Percentiles rank a stretch among this genome's conserved stretches.
phyloP scores from a whole-genome alignment of 2,329 filamentous ascomycete species.

The Verticillium tricorpus region DNA sequence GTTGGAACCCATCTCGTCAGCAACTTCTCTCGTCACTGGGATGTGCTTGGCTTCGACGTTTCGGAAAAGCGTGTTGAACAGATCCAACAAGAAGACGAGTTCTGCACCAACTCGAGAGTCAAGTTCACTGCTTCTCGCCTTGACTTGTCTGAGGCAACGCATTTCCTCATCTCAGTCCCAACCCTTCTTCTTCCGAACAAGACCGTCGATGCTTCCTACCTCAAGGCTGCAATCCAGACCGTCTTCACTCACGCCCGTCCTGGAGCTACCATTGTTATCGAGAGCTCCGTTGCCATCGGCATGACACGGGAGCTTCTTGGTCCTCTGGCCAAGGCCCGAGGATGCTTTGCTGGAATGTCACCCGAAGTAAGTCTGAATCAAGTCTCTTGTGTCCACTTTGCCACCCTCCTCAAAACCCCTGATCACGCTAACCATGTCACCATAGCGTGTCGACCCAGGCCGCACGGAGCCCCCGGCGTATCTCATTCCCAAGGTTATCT shows the following conservation, averaged over 20 bases:
- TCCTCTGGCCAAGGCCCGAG: slow-evolving; percentile 33
- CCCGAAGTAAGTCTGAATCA: slow-evolving; percentile 26
- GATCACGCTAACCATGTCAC: neutral
- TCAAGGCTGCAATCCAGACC: slow-evolving; percentile 36
- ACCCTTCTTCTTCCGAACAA: slow-evolving; percentile 43
- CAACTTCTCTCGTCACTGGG: slow-evolving; percentile 34
- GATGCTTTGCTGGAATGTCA: slow-evolving; percentile 45
- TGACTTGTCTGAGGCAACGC: slow-evolving; percentile 37
- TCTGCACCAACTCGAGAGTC: neutral
- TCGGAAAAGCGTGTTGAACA: slow-evolving; percentile 31
- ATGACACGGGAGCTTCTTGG: slow-evolving; percentile 47
- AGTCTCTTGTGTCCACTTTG: neutral
- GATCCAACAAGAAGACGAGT: slow-evolving; percentile 20
- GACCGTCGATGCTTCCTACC: slow-evolving; percentile 41
- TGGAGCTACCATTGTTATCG: slow-evolving; percentile 45
- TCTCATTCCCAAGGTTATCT: slow-evolving; percentile 49
- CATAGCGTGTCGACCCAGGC: slow-evolving; percentile 43
- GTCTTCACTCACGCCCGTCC: slow-evolving; percentile 35
- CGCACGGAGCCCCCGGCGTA: slow-evolving; percentile 32
- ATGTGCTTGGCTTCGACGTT: slow-evolving; percentile 43
- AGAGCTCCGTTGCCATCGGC: slow-evolving; percentile 50
- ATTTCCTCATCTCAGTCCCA: slow-evolving; percentile 51
- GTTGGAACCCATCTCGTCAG: slow-evolving; percentile 44
- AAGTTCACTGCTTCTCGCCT: neutral
- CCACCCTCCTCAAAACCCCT: neutral